Evolutionary conservation across 106 monocot species (phyloP).

Genomic region (Dendrobium chrysotoxum): DNA sequence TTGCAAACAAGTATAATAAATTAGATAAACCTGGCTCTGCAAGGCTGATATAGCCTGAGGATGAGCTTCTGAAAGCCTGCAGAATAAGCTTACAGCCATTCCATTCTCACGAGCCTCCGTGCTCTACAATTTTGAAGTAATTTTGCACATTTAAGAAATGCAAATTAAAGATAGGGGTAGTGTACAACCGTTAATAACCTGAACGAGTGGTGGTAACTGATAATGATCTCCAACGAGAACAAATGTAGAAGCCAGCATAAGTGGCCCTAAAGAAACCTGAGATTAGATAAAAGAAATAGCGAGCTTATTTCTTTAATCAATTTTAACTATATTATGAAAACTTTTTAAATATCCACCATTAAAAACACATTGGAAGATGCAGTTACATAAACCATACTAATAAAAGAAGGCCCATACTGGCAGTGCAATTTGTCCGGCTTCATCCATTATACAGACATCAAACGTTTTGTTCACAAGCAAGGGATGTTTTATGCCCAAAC

Average conservation of each 20-base stretch:
- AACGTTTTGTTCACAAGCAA: constrained; percentile 85
- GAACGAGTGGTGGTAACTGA: constrained; percentile 95
- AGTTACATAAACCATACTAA: background rate
- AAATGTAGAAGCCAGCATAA: constrained; percentile 95
- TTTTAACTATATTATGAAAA: background rate
- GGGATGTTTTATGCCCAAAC: constrained; percentile 85
- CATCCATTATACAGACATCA: constrained; percentile 97
- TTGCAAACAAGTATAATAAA: constrained; percentile 1
- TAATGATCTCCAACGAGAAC: constrained; percentile 99
- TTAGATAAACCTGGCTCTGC: constrained; percentile 68
- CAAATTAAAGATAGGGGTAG: background rate
- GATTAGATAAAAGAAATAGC: background rate
- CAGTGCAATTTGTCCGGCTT: constrained; percentile 94
- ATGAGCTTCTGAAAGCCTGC: constrained; percentile 95
- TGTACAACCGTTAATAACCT: constrained; percentile 27
- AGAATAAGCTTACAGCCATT: constrained; percentile 83
- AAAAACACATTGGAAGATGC: background rate
- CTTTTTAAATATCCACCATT: background rate
- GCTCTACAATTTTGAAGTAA: constrained; percentile 44
- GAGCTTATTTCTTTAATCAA: background rate
- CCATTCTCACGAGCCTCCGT: constrained; percentile 88
- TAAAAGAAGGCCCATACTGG: constrained; percentile 44
- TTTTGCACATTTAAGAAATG: constrained; percentile 1
- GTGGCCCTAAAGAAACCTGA: constrained; percentile 91
- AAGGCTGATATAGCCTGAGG: constrained; percentile 92